These are phyloP conservation scores for Botryosphaeria dothidea DNA, from an alignment of 2,329 filamentous ascomycete genomes.

Conservation along the genomic window DNA sequence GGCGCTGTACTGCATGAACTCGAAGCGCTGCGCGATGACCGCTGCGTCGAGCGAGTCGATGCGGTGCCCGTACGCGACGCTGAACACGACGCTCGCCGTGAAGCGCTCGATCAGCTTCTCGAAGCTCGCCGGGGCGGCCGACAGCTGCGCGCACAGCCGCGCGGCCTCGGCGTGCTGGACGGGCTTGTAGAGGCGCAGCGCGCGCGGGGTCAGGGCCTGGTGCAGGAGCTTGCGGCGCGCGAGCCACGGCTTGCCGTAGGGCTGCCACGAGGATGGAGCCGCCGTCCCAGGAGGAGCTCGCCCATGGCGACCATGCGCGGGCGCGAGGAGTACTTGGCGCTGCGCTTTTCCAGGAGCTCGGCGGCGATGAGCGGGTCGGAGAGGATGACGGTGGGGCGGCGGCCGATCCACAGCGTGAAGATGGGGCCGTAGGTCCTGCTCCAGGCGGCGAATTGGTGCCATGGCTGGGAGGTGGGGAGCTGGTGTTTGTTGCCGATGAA, in stretches of 20 bases:
- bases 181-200: constrained; percentile 47
- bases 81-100: constrained; percentile 52
- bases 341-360: constrained; percentile 49
- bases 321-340: constrained; percentile 47
- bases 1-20: constrained; percentile 52
- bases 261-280: constrained; percentile 51
- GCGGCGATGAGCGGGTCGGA: constrained; percentile 46
- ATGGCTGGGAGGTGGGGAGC: constrained; percentile 32
- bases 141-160: constrained; percentile 46
- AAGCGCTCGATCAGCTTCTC: constrained; percentile 51
- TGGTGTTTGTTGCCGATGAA: constrained; percentile 44
- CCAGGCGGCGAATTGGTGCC: constrained; percentile 46
- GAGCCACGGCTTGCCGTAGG: constrained; percentile 51
- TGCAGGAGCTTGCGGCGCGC: constrained; percentile 45
- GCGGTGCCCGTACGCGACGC: constrained; percentile 53
- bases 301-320: constrained; percentile 49
- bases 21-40: constrained; percentile 50
- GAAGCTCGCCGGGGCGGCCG: constrained; percentile 43
- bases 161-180: constrained; percentile 53
- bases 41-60: constrained; percentile 50
- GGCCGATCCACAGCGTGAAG: constrained; percentile 51
- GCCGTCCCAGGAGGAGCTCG: constrained; percentile 46
- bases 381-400: constrained; percentile 47
- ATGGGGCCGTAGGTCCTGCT: constrained; percentile 48
- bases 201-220: constrained; percentile 47